A percentile compares a stretch with the other conserved stretches of the same genome.
Evolutionary conservation across 768 basidiomycete species (phyloP).

Genomic region (Tubosaeta sp.): DNA sequence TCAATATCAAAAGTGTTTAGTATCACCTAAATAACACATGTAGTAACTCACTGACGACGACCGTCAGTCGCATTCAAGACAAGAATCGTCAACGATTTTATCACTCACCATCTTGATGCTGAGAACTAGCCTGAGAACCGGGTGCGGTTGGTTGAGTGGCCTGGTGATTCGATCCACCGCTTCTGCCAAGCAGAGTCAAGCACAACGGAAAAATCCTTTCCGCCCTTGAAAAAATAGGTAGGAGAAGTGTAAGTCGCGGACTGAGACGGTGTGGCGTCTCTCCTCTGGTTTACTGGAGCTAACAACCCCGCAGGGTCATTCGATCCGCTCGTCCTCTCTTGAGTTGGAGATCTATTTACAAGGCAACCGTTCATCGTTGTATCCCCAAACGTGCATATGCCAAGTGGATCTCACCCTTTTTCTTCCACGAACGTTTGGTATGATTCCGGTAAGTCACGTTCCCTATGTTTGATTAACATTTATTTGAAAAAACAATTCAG

Average conservation of each 20-base stretch:
- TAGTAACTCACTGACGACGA: neutral
- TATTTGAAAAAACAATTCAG: neutral
- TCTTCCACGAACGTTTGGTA: neutral
- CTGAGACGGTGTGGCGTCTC: neutral
- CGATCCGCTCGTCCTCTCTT: neutral
- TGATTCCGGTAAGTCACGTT: neutral
- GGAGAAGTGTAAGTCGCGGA: neutral
- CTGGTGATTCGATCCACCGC: no score
- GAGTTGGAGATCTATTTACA: neutral
- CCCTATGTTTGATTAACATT: neutral
- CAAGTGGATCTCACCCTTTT: neutral
- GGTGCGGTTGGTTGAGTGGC: no score
- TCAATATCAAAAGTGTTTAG: neutral
- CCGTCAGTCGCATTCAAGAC: neutral
- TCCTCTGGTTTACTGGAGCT: neutral
- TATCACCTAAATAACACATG: neutral
- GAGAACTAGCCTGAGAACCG: no score
- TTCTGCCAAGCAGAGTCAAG: no score
- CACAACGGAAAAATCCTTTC: neutral
- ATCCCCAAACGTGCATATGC: neutral
- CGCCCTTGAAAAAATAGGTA: neutral
- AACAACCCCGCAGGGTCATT: neutral
- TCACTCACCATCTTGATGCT: neutral
- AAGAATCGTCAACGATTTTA: neutral
- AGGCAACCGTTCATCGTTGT: neutral